Evolutionary conservation across 23 red algal genomes (phyloP), one percentile per base, ranked within the genome.

Genomic region (Gracilaria domingensis): DNA sequence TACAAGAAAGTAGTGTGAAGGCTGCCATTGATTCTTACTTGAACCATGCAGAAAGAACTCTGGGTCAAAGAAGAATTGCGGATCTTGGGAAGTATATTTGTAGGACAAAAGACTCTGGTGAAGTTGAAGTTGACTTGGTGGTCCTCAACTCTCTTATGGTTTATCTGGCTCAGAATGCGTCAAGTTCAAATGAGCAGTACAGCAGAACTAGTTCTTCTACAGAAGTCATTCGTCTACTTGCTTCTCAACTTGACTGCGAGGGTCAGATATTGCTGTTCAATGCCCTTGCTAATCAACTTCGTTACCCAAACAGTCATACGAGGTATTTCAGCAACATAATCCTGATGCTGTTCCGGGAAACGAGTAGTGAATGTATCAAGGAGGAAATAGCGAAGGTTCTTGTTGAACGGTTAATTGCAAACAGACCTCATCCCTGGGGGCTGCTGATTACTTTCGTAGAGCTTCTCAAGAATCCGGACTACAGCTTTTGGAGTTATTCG

Each of bases 371-470:
- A 33, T 80, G 66, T 34, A 85, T 96, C 39, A 92, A 95, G 38
- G 97, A 99, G 48, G 94, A 96, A 80, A 89, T 99, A 26, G 82
- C 94, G 9, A 62, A 94, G 16, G 97, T 99, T 42, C 84, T 99
- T 24, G 84, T 99, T 29, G 97, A 99, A 80, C 80, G 97, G 30
- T 65, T 96, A 12, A 92, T 99, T 88, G 97, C 97, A 1, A 95
- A 94, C 64, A 50, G 94, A 56, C 97, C 97, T 26, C 97, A 99
- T 86, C 97, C 97, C 37, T 99, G 97, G 97, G 97, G 97, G 18
- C 88, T 99, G 18, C 62, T 99, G 12, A 75, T 96, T n/a, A 95
- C 94, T 11, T 99, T 99, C 89, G 84, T 99, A 18, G 94, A 99
- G 82, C 84, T 99, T 0, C 86, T 99, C 24, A 95, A 95, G 90